These are phyloP conservation scores for Herpetospermum pedunculosum DNA, from an alignment of 306 rosid genomes.

Conservation along the genomic window DNA sequence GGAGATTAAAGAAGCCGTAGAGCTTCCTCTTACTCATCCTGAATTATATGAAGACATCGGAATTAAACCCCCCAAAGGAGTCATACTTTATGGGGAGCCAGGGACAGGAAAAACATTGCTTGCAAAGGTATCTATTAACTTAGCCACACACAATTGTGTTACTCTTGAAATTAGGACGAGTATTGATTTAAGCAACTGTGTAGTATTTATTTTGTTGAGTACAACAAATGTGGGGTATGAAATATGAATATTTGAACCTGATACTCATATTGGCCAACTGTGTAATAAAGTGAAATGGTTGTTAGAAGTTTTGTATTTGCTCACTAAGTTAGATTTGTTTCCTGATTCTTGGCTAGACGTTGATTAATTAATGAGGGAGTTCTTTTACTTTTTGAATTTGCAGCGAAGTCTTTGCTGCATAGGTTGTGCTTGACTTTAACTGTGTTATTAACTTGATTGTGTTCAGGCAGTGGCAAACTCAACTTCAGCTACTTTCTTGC, in stretches of 20 bases:
- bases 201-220: no score
- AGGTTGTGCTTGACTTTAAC: background rate
- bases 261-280: no score
- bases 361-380: background rate
- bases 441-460: background rate
- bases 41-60: conserved; percentile 95
- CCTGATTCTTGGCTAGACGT: background rate
- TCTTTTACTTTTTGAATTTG: background rate
- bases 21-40: conserved; percentile 96
- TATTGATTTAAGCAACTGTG: background rate
- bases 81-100: conserved; percentile 90
- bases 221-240: no score
- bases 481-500: conserved; percentile 93
- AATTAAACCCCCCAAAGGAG: conserved; percentile 96
- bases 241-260: no score
- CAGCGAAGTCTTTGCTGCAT: background rate
- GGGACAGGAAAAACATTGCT: conserved; percentile 97
- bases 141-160: background rate
- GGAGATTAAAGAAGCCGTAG: conserved; percentile 97
- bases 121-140: conserved; percentile 52
- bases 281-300: background rate
- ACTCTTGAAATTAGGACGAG: background rate
- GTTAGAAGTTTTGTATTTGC: background rate
- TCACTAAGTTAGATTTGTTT: background rate
- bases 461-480: conserved; percentile 97